Conservation (phyloP, 129 eudicot species). For the Solidago caesia region DNA sequence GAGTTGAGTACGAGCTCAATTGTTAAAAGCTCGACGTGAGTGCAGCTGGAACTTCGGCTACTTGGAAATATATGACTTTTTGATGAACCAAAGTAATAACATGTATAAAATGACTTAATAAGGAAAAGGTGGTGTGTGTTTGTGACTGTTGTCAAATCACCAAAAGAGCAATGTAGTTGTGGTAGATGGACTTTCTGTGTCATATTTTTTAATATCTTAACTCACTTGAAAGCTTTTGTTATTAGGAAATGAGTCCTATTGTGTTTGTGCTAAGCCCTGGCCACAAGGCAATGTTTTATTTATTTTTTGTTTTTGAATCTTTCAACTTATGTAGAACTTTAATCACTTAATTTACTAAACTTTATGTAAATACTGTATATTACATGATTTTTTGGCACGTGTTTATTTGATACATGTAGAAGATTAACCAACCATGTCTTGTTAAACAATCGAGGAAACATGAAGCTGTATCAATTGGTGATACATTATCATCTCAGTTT, state of each 20-base stretch:
- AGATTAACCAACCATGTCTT: not conserved
- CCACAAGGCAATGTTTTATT: not conserved
- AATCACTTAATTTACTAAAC: not conserved
- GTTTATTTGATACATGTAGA: conserved; percentile 6
- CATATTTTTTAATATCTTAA: not conserved
- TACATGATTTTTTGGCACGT: not conserved
- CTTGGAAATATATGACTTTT: not conserved
- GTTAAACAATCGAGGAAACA: conserved; percentile 8
- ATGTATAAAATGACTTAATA: not conserved
- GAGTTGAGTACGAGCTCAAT: not conserved
- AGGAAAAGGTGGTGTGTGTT: conserved; percentile 2
- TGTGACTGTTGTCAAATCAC: not conserved
- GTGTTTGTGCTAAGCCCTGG: not conserved
- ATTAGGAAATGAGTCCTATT: not conserved
- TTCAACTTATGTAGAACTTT: not conserved
- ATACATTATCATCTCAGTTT: not conserved
- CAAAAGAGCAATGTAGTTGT: not conserved
- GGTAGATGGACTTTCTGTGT: not conserved
- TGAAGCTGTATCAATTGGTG: conserved; percentile 10
- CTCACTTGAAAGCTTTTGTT: not conserved
- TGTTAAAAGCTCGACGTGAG: not conserved
- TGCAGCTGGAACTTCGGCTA: not conserved
- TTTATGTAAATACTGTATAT: not conserved
- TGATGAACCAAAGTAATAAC: not conserved
- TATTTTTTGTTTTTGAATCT: not conserved